Evolutionary conservation across 345 rosid species (phyloP).

Genomic region (Aurinia saxatilis): DNA sequence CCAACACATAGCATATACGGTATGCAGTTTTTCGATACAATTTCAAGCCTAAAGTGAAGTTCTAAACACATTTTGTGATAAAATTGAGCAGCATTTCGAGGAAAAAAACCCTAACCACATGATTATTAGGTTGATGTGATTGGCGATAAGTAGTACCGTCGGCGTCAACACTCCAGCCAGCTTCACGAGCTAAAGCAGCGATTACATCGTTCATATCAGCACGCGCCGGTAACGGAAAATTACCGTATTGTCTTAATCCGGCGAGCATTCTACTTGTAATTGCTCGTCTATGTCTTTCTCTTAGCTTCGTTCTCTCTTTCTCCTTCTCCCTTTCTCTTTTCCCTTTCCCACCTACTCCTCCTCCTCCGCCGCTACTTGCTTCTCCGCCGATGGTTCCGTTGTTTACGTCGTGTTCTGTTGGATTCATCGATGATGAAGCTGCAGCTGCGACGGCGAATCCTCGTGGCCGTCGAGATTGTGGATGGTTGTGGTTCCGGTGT

Average conservation of each 20-base stretch:
- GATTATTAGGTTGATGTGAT: conserved; percentile 53
- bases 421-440: conserved; percentile 14
- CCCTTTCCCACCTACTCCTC: conserved; percentile 43
- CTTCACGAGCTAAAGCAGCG: conserved; percentile 94
- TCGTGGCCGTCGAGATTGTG: conserved; percentile 56
- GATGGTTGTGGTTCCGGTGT: conserved; percentile 5
- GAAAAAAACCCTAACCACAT: too few species aligned
- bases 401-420: conserved; percentile 24
- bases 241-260: conserved; percentile 86
- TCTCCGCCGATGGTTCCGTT: conserved; percentile 18
- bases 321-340: conserved; percentile 92
- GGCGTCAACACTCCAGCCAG: conserved; percentile 94
- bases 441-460: conserved; percentile 28
- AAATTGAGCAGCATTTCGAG: too few species aligned
- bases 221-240: conserved; percentile 95
- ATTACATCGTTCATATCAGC: conserved; percentile 99
- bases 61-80: background rate
- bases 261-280: conserved; percentile 97
- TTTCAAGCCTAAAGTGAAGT: too few species aligned
- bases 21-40: too few species aligned
- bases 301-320: conserved; percentile 91
- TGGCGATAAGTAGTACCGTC: conserved; percentile 85
- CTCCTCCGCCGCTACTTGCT: conserved; percentile 11
- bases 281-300: conserved; percentile 95
- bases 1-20: too few species aligned